Conservation (phyloP, 805 yeast genomes). For the Candida yuanshanica region DNA sequence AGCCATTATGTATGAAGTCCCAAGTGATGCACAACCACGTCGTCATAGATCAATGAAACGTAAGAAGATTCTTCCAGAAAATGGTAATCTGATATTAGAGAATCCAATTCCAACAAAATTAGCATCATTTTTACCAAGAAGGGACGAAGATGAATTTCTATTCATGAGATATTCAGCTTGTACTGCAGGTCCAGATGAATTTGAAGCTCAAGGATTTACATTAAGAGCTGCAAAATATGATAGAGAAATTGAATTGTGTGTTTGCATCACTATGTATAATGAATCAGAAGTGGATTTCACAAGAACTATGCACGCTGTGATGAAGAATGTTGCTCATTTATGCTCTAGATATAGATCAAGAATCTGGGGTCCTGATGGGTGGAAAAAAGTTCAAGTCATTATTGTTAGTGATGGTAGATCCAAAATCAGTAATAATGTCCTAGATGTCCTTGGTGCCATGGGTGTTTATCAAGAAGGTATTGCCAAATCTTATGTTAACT, state of each 20-base stretch:
- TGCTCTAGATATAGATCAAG: slow-evolving; percentile 75
- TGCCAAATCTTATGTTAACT: slow-evolving; percentile 90
- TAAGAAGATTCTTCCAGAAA: slow-evolving; percentile 68
- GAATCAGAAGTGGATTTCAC: slow-evolving; percentile 89
- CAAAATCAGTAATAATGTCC: slow-evolving; percentile 76
- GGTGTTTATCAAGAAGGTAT: slow-evolving; percentile 98
- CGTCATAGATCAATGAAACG: slow-evolving; percentile 64
- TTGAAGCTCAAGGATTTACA: slow-evolving; percentile 73
- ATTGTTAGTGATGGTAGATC: slow-evolving; percentile 94
- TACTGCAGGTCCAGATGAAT: slow-evolving; percentile 88
- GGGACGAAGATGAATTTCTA: slow-evolving; percentile 88
- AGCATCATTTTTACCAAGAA: slow-evolving; percentile 74
- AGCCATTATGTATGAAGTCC: slow-evolving; percentile 38
- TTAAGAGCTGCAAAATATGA: slow-evolving; percentile 80
- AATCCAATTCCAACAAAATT: slow-evolving; percentile 92
- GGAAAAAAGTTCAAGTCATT: slow-evolving; percentile 94
- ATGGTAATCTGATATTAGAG: slow-evolving; percentile 83
- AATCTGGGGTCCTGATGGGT: slow-evolving; percentile 93
- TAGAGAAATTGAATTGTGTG: slow-evolving; percentile 86
- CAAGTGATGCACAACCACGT: slow-evolving; percentile 37
- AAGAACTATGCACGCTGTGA: slow-evolving; percentile 90
- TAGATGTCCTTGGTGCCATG: slow-evolving; percentile 86
- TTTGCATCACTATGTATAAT: slow-evolving; percentile 96
- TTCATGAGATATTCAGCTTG: slow-evolving; percentile 98
- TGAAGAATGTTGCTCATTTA: slow-evolving; percentile 85